Conservation (phyloP, 1,139 yeast genomes). For the Pichia sp. region DNA sequence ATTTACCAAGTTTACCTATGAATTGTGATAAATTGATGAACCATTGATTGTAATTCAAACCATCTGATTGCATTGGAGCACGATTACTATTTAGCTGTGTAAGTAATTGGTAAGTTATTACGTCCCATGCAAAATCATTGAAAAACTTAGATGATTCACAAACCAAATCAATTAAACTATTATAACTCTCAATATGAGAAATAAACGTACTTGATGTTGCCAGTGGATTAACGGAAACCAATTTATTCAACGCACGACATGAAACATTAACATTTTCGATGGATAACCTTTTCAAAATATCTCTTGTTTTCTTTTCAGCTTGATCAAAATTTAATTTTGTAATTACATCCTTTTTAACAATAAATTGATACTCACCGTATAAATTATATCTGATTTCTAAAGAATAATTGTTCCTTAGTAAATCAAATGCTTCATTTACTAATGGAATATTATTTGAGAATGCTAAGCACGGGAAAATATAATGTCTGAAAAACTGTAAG, state of each 20-base stretch:
- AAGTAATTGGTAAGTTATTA: constrained; percentile 65
- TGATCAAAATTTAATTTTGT: constrained; percentile 55
- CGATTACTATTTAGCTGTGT: constrained; percentile 68
- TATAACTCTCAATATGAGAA: constrained; percentile 84
- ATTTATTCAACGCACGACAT: constrained; percentile 64
- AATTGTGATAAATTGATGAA: constrained; percentile 65
- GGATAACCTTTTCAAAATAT: constrained; percentile 76
- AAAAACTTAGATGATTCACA: constrained; percentile 78
- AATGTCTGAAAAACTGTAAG: constrained; percentile 60
- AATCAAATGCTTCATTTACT: constrained; percentile 51
- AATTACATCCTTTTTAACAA: constrained; percentile 51
- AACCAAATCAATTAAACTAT: constrained; percentile 70
- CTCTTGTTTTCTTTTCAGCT: constrained; percentile 80
- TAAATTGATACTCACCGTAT: constrained; percentile 70
- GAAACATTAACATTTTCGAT: constrained; percentile 59
- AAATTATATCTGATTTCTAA: constrained; percentile 65
- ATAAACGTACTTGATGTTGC: constrained; percentile 62
- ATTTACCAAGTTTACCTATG: constrained; percentile 55
- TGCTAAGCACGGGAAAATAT: constrained; percentile 62
- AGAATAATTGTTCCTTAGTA: constrained; percentile 46
- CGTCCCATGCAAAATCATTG: constrained; percentile 81
- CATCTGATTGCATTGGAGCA: constrained; percentile 66
- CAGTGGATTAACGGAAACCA: constrained; percentile 81
- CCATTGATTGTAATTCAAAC: constrained; percentile 81
- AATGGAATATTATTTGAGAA: constrained; percentile 56